A percentile compares a stretch with the other conserved stretches of the same genome.
These are phyloP conservation scores for Citrus hindsii DNA, from an alignment of 345 rosid genomes.

Conservation along the genomic window DNA sequence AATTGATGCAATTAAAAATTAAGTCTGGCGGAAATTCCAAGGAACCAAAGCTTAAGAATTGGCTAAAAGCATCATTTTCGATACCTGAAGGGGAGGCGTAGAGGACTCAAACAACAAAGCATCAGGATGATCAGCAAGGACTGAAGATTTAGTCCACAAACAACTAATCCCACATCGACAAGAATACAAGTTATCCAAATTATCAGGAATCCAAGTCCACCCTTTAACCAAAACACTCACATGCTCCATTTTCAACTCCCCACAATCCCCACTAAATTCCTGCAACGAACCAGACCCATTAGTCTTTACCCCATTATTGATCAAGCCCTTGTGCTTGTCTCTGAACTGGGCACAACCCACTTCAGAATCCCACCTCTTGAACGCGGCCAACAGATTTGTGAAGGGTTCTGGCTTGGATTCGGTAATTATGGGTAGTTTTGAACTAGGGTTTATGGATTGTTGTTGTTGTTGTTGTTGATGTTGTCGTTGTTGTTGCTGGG, in stretches of 20 bases:
- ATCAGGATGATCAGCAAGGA: conserved; percentile 85
- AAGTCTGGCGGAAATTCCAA: not conserved
- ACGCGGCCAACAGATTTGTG: conserved; percentile 50
- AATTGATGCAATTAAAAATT: not conserved
- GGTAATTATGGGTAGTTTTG: conserved; percentile 2
- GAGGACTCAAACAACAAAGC: conserved; percentile 79
- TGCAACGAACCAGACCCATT: conserved; percentile 60
- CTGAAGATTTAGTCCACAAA: conserved; percentile 92
- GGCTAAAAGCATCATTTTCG: not conserved
- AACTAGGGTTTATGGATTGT: conserved; percentile 2
- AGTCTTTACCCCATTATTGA: conserved; percentile 20
- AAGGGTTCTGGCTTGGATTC: conserved; percentile 45
- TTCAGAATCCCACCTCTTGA: conserved; percentile 66
- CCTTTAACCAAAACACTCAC: conserved; percentile 81
- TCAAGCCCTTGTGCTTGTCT: conserved; percentile 32
- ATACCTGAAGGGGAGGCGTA: conserved; percentile 74
- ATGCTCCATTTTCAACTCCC: conserved; percentile 51
- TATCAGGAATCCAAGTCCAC: conserved; percentile 98
- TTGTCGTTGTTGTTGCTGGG: not conserved
- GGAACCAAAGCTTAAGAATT: not conserved
- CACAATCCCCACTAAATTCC: conserved; percentile 31
- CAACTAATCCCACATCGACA: conserved; percentile 89
- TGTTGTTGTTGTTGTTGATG: not conserved
- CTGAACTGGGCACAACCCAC: conserved; percentile 78
- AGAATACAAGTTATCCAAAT: conserved; percentile 80